Conservation (phyloP, 1,284 basidiomycete genomes). For the Sporisorium iseilematis-ciliati region DNA sequence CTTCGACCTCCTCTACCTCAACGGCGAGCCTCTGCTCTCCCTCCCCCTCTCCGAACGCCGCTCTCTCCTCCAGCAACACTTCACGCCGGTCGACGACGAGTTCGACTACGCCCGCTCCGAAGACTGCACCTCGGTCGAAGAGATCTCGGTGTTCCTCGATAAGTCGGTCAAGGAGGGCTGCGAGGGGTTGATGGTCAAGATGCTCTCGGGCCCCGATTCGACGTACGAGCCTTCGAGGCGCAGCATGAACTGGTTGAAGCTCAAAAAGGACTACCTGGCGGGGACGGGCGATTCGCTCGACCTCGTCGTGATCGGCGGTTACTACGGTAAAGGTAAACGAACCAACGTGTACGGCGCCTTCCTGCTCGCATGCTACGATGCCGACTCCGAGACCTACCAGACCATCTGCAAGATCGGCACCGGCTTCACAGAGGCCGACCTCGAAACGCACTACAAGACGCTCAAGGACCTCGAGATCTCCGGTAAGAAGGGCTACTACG, state of each 20-base stretch:
- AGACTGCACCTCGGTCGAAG: constrained; percentile 89
- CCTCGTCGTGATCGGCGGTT: constrained; percentile 94
- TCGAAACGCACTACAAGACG: constrained; percentile 84
- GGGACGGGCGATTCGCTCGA: constrained; percentile 98
- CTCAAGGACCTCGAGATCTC: constrained; percentile 82
- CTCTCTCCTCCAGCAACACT: constrained; percentile 81
- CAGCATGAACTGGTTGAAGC: constrained; percentile 96
- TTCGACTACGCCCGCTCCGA: constrained; percentile 92
- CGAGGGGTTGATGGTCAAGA: constrained; percentile 98
- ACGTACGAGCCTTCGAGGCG: constrained; percentile 94
- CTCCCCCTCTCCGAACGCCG: constrained; percentile 74
- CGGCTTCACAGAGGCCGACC: constrained; percentile 87
- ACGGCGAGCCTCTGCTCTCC: constrained; percentile 76
- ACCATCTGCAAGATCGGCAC: constrained; percentile 93
- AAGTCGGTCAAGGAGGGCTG: constrained; percentile 97
- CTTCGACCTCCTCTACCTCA: constrained; percentile 93
- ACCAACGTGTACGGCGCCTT: constrained; percentile 73
- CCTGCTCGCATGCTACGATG: constrained; percentile 65
- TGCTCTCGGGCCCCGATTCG: constrained; percentile 89
- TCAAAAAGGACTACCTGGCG: constrained; percentile 74
- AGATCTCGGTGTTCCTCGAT: constrained; percentile 94
- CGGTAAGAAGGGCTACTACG: constrained; percentile 73
- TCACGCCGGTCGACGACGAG: constrained; percentile 85
- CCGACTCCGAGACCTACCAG: constrained; percentile 66
- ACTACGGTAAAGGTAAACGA: constrained; percentile 97